Conservation (phyloP, 345 rosid genomes). For the Punica granatum region DNA sequence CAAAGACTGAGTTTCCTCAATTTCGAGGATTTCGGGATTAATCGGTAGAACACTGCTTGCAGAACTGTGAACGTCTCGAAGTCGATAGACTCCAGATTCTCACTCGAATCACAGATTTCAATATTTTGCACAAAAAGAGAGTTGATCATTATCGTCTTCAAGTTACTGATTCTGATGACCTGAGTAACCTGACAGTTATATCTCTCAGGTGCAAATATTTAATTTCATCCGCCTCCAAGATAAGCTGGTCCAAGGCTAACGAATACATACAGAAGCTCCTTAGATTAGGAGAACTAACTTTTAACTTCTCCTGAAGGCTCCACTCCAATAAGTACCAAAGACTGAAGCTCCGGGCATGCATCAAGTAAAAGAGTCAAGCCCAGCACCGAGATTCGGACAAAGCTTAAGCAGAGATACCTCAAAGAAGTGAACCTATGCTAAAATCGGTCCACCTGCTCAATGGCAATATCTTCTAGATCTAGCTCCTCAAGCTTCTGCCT, state of each 20-base stretch:
- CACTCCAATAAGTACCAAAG: slow-evolving; percentile 56
- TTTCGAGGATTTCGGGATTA: slow-evolving; percentile 67
- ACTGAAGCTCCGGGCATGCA: slow-evolving; percentile 57
- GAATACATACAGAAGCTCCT: slow-evolving; percentile 57
- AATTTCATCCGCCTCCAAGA: slow-evolving; percentile 65
- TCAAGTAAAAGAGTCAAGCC: slow-evolving; percentile 63
- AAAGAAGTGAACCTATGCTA: slow-evolving; percentile 74
- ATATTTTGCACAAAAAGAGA: slow-evolving; percentile 63
- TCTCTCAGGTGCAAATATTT: slow-evolving; percentile 68
- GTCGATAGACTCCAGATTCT: slow-evolving; percentile 65
- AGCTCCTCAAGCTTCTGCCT: slow-evolving; percentile 65
- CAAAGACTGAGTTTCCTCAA: slow-evolving; percentile 71
- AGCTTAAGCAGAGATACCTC: slow-evolving; percentile 63
- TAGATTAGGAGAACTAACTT: slow-evolving; percentile 49
- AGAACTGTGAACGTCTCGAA: slow-evolving; percentile 59
- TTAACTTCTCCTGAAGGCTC: slow-evolving; percentile 64
- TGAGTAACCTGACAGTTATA: slow-evolving; percentile 59
- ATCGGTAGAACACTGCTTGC: slow-evolving; percentile 68
- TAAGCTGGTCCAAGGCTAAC: slow-evolving; percentile 62
- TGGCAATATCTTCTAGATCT: slow-evolving; percentile 42
- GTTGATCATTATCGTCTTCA: slow-evolving; percentile 68
- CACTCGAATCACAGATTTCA: slow-evolving; percentile 56
- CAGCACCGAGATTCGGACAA: slow-evolving; percentile 59
- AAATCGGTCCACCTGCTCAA: slow-evolving; percentile 58
- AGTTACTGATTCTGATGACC: slow-evolving; percentile 64